Evolutionary conservation across 1,284 basidiomycete species (phyloP).

Genomic region (Cutaneotrichosporon sp.): DNA sequence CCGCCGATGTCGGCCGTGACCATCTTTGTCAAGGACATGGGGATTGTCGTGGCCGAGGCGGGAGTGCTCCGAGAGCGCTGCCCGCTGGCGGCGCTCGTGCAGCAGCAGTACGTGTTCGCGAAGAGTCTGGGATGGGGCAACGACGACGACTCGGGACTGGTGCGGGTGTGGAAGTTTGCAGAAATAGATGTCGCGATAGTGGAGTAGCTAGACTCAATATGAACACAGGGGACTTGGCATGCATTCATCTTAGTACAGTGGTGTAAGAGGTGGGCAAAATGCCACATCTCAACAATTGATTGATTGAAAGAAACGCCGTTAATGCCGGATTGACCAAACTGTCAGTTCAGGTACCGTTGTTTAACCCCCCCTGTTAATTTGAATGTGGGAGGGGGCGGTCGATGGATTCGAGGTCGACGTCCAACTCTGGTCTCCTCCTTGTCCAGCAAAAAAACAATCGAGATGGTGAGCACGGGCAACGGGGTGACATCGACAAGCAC

Average conservation of each 20-base stretch:
- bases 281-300: not conserved
- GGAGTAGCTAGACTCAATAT: not conserved
- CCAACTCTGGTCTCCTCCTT: slow-evolving; percentile 12
- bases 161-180: slow-evolving; percentile 13
- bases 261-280: not conserved
- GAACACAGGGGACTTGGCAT: not conserved
- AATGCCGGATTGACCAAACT: not conserved
- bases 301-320: not conserved
- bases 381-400: not conserved
- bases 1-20: slow-evolving; percentile 22
- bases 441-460: slow-evolving; percentile 20
- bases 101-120: slow-evolving; percentile 23
- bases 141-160: slow-evolving; percentile 27
- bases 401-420: slow-evolving; percentile 9
- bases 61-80: slow-evolving; percentile 5
- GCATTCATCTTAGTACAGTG: not conserved
- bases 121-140: slow-evolving; percentile 25
- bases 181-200: not conserved
- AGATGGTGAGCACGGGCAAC: slow-evolving; percentile 18
- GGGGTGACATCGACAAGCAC: not conserved
- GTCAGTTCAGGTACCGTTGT: not conserved
- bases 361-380: not conserved
- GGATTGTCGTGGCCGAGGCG: slow-evolving; percentile 28
- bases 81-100: slow-evolving; percentile 19
- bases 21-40: slow-evolving; percentile 27